Evolutionary conservation across 2,329 filamentous ascomycete species (phyloP), one percentile per base, ranked within the genome.

Genomic region (Botrytis squamosa): DNA sequence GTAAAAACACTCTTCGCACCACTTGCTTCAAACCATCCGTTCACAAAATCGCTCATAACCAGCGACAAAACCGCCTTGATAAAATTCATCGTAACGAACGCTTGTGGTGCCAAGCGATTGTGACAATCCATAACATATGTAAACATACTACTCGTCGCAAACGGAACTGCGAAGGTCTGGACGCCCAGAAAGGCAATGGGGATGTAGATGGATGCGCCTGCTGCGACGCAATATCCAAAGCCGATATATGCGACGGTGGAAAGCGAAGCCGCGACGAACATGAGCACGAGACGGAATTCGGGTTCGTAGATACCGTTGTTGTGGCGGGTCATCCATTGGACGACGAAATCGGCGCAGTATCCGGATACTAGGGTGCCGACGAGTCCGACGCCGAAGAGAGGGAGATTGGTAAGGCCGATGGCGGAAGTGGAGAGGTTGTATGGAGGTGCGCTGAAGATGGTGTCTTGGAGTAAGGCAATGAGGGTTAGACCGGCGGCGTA

Each of bases 291-390:
- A 16, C 86, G 84, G 77, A 87, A 87, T 77, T 88, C 86, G 7
- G 86, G 86, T 77, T 88, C 86, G 78, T 87, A 88, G 68, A 87
- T 80, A 25, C 86, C 86, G 22, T 81, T 81, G 77, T 88, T 88
- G 74, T 82, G 84, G 78, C 83, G 84, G 1, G 86, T 84, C 73
- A 86, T 83, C 79, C 81, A 85, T 68, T 80, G 81, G 59, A 83
- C 82, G 3, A 84, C 73, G 29, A 81, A 82, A 74, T 85, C 84
- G 29, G 82, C 80, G 29, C 80, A 78, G 7, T 78, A 78, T 8
- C 82, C 81, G 0, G 83, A 78, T 57, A 82, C 71, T 10, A 82
- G 73, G 14, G 80, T 80, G 40, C 83, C 83, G 1, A 84, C 75
- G 66, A 84, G 60, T 40, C 75, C 75, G 4, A 78, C 74, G 36